Evolutionary conservation across 1,284 basidiomycete species (phyloP).

Genomic region (Vanrija sp.): DNA sequence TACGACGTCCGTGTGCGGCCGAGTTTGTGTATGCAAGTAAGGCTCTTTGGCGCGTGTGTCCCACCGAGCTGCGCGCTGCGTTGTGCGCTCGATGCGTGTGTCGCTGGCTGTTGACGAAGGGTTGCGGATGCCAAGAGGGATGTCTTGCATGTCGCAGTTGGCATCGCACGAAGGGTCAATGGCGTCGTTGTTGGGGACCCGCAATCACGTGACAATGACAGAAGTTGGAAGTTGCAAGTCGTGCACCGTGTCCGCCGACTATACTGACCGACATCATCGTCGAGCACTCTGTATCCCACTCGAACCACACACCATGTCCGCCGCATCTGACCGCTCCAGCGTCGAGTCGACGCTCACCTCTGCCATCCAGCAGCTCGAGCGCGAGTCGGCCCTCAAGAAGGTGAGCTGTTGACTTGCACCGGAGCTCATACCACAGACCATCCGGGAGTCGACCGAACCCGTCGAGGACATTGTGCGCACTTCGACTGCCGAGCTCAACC

Average conservation of each 20-base stretch:
- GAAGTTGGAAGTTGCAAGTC: not conserved
- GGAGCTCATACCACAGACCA: constrained; percentile 21
- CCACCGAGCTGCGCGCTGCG: no score
- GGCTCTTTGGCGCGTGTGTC: no score
- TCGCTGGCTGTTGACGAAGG: no score
- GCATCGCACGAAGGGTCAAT: not conserved
- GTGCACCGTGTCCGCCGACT: not conserved
- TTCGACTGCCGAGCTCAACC: constrained; percentile 43
- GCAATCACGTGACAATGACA: not conserved
- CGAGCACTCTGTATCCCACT: not conserved
- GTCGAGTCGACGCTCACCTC: constrained; percentile 29
- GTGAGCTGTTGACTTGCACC: constrained; percentile 24
- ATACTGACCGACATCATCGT: not conserved
- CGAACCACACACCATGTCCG: constrained; percentile 6
- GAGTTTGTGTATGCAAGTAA: no score
- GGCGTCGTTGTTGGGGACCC: not conserved
- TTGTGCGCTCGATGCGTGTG: no score
- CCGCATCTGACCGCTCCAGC: not conserved
- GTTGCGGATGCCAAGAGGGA: no score
- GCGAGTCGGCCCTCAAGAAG: constrained; percentile 45
- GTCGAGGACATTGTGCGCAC: constrained; percentile 40
- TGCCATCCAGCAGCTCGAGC: constrained; percentile 42
- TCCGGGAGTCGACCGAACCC: constrained; percentile 45
- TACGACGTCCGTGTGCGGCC: no score
- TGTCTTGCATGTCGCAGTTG: no score